A percentile compares a stretch with the other conserved stretches of the same genome.
phyloP scores from a whole-genome alignment of 257 asterid species.

The Henckelia pumila region DNA sequence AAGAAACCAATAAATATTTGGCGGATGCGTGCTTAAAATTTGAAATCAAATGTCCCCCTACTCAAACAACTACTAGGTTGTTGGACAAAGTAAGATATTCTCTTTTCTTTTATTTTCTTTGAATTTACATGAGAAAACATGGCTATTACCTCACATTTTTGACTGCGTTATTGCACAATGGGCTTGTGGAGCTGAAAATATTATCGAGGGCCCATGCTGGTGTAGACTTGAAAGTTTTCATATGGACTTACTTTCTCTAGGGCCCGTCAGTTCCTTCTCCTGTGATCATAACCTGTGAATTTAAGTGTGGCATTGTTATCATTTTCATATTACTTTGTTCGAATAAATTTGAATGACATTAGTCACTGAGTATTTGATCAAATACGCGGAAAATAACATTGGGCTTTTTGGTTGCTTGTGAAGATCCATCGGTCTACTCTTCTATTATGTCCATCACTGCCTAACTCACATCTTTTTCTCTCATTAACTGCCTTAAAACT shows the following conservation, averaged over 20 bases:
- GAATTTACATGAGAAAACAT: neutral
- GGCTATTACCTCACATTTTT: too few relatives aligned
- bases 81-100: conserved; percentile 67
- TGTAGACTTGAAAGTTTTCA: neutral
- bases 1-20: conserved; percentile 73
- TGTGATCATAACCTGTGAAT: neutral
- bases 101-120: neutral
- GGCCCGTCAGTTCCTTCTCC: neutral
- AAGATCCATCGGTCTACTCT: neutral
- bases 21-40: conserved; percentile 65
- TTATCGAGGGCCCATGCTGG: neutral
- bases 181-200: neutral
- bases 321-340: neutral
- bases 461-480: neutral
- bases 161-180: neutral
- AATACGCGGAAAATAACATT: too few relatives aligned
- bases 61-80: conserved; percentile 81
- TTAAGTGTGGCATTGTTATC: neutral
- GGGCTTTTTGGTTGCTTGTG: neutral
- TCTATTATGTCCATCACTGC: neutral
- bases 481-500: neutral
- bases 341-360: neutral
- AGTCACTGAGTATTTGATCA: neutral
- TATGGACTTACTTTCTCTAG: neutral
- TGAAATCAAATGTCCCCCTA: conserved; percentile 87